Percentiles rank a stretch among this genome's conserved stretches.
phyloP scores from a whole-genome alignment of 257 asterid species.

The Solanum bulbocastanum region DNA sequence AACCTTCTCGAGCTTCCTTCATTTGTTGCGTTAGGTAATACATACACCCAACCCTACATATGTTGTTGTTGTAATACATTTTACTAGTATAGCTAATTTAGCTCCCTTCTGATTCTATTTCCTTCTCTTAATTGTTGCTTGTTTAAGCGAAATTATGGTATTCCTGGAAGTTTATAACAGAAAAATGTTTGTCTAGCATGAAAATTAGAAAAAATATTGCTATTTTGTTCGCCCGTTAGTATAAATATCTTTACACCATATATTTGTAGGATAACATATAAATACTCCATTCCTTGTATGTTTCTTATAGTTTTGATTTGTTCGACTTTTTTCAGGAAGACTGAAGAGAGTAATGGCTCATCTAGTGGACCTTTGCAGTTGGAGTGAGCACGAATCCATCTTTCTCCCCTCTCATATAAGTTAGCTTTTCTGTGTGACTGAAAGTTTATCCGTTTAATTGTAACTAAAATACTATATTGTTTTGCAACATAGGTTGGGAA shows the following conservation, averaged over 20 bases:
- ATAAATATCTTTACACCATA: background rate
- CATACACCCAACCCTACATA: background rate
- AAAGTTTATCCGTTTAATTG: background rate
- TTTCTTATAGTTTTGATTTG: background rate
- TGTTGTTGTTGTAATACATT: background rate
- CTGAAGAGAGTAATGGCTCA: background rate
- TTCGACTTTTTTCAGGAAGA: background rate
- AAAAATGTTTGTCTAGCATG: background rate
- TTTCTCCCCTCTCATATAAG: background rate
- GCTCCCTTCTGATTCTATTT: background rate
- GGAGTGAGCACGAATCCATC: background rate
- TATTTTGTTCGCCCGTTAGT: too few species aligned
- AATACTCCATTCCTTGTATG: background rate
- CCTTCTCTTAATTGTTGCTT: background rate
- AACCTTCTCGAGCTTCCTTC: background rate
- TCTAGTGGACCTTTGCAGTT: background rate
- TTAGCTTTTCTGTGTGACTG: background rate
- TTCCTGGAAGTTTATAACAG: background rate
- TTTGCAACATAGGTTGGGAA: conserved; percentile 28
- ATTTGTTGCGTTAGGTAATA: background rate
- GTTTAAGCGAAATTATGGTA: background rate
- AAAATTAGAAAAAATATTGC: background rate
- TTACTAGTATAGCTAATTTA: background rate
- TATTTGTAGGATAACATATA: background rate
- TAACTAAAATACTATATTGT: conserved; percentile 6